Evolutionary conservation across 73 alveolate species (phyloP).

Genomic region (Paramecium sexaurelia): DNA sequence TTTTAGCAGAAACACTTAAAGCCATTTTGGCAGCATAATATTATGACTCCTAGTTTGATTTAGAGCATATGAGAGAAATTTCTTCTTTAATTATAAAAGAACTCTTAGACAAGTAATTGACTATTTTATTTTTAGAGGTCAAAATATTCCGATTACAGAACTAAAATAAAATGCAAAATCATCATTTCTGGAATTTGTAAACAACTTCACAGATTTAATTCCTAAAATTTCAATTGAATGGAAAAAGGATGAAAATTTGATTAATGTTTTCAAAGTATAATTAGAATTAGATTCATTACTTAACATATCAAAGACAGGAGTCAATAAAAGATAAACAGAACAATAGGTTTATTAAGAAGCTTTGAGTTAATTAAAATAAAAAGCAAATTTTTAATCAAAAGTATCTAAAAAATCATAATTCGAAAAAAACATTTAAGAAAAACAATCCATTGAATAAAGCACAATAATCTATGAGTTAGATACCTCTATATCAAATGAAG

Average conservation of each 20-base stretch:
- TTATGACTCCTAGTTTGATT: neutral
- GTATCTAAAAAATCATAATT: neutral
- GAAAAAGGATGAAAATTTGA: neutral
- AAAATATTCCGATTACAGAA: neutral
- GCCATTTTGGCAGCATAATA: neutral
- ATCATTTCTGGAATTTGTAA: neutral
- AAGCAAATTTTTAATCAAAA: neutral
- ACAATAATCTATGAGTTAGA: neutral
- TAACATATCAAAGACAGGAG: neutral
- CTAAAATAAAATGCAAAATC: neutral
- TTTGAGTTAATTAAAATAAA: neutral
- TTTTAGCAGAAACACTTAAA: neutral
- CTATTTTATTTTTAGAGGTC: neutral
- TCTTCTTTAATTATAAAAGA: neutral
- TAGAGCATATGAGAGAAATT: slow-evolving; percentile 1
- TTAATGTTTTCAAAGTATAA: neutral
- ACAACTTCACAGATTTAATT: neutral
- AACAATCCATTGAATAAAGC: neutral
- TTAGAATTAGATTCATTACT: neutral
- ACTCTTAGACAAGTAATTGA: neutral
- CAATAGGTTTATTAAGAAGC: neutral
- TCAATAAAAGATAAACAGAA: neutral
- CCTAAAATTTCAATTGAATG: neutral
- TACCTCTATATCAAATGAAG: neutral
- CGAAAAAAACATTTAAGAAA: neutral